Base-by-base conservation (phyloP, 495 filamentous ascomycete species). In the Clohesyomyces aquaticus region DNA sequence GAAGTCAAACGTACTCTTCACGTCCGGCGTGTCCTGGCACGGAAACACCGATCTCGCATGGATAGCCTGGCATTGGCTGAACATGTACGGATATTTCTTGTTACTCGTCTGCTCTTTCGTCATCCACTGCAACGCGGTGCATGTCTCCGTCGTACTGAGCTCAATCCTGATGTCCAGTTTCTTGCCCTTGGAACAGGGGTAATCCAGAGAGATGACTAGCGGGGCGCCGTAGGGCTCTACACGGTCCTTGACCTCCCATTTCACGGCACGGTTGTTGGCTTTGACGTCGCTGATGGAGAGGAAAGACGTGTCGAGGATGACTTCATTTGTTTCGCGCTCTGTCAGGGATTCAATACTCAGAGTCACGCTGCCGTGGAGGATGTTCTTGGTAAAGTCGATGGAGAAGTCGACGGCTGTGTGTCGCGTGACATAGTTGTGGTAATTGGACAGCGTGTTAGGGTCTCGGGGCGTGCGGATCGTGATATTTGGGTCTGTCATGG, bases 61-160 rank as follows among this genome's bases (percentile, higher is more conserved):
- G 67, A 98, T 98, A 41, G 93, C 91, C 78, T 98, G 93, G 75
- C 92, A 96, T 83, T 98, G 93, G 38, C 90, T 93, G 80, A 96
- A 97, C 87, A 97, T 94, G 73, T 96, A 97, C 8, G 93, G 93
- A 67, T 91, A 87, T 69, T 93, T 92, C 75, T 89, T 91, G 80
- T 94, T 96, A 47, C 87, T 89, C 2, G 93, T 96, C 78, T 98
- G 93, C 22, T 87, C 86, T 8, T 91, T 88, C 0, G 87, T 91
- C 75, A 98, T 78, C 93, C 93, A 98, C 76, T 96, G 93, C 50
- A 97, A 80, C 0, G 93, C 93, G 6, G 92, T 96, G 74, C 93
- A 96, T 63, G 89, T 82, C 16, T 89, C 82, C 1, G 93, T 97
- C 10, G 93, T 98, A 58, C 79, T 71, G 43, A 87, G 75, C 41